Evolutionary conservation across 2,329 filamentous ascomycete species (phyloP), one percentile per base, ranked within the genome.

Genomic region (Diaporthe vexans): DNA sequence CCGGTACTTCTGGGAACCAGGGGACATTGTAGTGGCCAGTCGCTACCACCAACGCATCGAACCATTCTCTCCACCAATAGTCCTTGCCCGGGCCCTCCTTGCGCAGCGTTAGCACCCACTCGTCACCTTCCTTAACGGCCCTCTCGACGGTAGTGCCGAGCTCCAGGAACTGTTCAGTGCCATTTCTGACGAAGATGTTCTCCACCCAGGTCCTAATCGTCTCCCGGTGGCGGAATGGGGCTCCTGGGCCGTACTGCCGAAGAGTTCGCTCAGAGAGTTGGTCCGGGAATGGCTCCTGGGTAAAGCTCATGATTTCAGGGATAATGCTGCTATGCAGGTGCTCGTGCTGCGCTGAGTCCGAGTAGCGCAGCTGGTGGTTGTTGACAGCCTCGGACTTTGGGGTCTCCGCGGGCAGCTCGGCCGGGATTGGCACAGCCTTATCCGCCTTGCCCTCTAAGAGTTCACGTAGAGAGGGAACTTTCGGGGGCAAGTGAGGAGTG

Each of bases 291-390:
- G 85, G 84, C 72, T 91, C 88, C 74, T 89, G 84, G 0, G 88
- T 88, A 76, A 86, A 91, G 11, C 84, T 84, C 90, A 92, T 91
- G 9, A 88, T 85, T 6, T 83, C 80, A 0, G 86, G 85, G 56
- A 87, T 86, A 69, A 91, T 88, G 78, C 91, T 92, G 43, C 88
- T 91, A 76, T 91, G 88, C 29, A 92, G 81, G n/a, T 87, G 83
- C 17, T 88, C 87, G 76, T 92, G 90, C 33, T 90, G 84, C 0
- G 87, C 86, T 0, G 88, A 87, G 73, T 90, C 88, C 1, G 84
- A 83, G 77, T 87, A 89, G 8, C 88, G 85, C 46, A 84, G 80
- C 74, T 86, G 84, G 17, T 82, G 79, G 11, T 74, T 78, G 61
- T 82, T 82, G 35, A 81, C 72, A 2, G 75, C 75, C 26, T 81